A percentile compares a stretch with the other conserved stretches of the same genome.
These are phyloP conservation scores for Neonectria coccinea DNA, from an alignment of 2,329 filamentous ascomycete genomes.

Conservation along the genomic window DNA sequence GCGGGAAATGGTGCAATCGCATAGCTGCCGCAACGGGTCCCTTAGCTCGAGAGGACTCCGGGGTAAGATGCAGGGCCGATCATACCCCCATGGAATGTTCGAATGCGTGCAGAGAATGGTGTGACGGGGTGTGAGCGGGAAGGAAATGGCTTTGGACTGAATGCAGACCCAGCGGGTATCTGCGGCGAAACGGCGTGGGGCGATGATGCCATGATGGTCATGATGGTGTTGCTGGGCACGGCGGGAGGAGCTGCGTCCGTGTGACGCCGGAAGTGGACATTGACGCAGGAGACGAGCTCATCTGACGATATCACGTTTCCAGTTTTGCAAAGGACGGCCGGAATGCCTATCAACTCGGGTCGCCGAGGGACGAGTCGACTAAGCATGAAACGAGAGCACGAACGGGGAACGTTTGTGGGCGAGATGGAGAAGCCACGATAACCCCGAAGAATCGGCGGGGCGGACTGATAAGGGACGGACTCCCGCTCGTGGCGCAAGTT, in stretches of 20 bases:
- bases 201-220: constrained; percentile 26
- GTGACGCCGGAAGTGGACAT: constrained; percentile 11
- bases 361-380: not conserved
- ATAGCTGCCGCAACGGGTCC: constrained; percentile 3
- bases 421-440: constrained; percentile 1
- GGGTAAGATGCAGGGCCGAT: constrained; percentile 29
- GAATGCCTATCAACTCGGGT: constrained; percentile 8
- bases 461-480: not conserved
- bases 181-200: constrained; percentile 10
- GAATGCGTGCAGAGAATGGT: constrained; percentile 32
- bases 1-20: constrained; percentile 36
- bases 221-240: not conserved
- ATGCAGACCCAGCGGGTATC: constrained; percentile 6
- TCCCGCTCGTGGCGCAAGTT: not conserved
- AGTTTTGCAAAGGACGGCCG: not conserved
- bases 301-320: constrained; percentile 20
- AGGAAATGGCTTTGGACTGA: not conserved
- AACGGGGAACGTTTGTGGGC: not conserved
- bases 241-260: constrained; percentile 1
- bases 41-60: constrained; percentile 7
- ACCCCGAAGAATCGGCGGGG: not conserved
- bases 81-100: constrained; percentile 29
- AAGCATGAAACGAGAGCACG: not conserved
- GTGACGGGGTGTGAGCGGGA: constrained; percentile 24
- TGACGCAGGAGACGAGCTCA: constrained; percentile 9